Base-by-base conservation (phyloP, 2,329 filamentous ascomycete species). In the Lachnellula suecica region DNA sequence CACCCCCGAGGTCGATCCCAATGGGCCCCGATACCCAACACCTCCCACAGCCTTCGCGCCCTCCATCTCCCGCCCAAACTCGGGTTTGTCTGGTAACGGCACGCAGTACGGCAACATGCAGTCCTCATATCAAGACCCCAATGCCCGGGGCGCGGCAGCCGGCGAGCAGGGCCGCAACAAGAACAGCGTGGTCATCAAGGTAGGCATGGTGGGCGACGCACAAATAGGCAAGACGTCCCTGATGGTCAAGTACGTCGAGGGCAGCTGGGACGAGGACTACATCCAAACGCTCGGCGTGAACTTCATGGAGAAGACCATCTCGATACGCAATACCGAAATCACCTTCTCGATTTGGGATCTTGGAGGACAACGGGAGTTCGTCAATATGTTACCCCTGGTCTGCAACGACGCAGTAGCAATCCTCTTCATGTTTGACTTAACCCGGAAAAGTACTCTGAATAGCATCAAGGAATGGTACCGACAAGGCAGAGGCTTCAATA, bases 281-380 rank as follows among this genome's bases (percentile, higher is more conserved):
- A 99, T 99, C 67, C 94, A 99, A 74, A 99, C 94, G 20, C 77
- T 99, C 41, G 94, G 94, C 62, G 94, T 99, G 73, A 99, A 99
- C 73, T 99, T 99, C 74, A 99, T 99, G 94, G 94, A 99, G 72
- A 99, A 99, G 81, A 99, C 94, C 31, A 99, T 99, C 69, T 96
- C 91, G 58, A 99, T 99, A 72, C 89, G 94, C 57, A 99, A 99
- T 74, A 99, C 94, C 15, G 94, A 99, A 74, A 99, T 99, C 71
- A 99, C 94, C 40, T 99, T 99, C 74, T 96, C 91, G 56, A 99
- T 99, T 69, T 99, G 94, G 94, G 94, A 99, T 77, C 75, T 99
- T 50, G 94, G 94, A 64, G 94, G 94, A 60, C 94, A 99, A 77
- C 87, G 94, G 68, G 94, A 99, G 74, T 99, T 99, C 68, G 94